Evolutionary conservation across 2,329 filamentous ascomycete species (phyloP), one percentile per base, ranked within the genome.

Genomic region (Colletotrichum spinosum): DNA sequence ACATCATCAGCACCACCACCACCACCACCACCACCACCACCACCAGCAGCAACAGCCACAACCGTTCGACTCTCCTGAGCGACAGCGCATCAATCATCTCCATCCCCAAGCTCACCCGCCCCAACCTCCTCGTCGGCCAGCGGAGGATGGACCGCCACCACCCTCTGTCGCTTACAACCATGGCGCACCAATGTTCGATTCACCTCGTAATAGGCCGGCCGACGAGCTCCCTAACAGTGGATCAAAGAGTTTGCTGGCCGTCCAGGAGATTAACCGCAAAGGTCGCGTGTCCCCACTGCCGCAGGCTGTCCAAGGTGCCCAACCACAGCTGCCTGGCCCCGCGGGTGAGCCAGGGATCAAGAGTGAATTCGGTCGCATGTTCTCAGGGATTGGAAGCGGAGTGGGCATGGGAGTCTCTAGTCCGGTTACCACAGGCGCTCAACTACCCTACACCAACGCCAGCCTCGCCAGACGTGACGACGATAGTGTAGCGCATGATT

Each of bases 341-440:
- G 88, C 89, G 12, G 92, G 90, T 13, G 94, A 97, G 75, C 92
- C 93, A 10, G 92, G 92, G 48, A 97, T 97, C 73, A 97, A 97
- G 83, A 97, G 90, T 74, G 95, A 97, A 75, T 94, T 97, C 75
- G 94, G 94, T 35, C 90, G 93, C 68, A 97, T 97, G 85, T 97
- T 97, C 78, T 93, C 93, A 15, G 95, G 95, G n/a, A 93, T 98
- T 70, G 94, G 83, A 65, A 86, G 82, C 69, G 86, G 83, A 67
- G 83, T 86, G 67, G 81, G 78, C 45, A 81, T 86, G 64, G 81
- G 81, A 33, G 78, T 83, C 41, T 82, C 85, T 12, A 87, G 84
- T 70, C 85, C 86, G 2, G 79, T 83, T 3, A 77, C 83, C 1
- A 44, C 78, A 46, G 71, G 81, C 65, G 74, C 78, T 4, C 77